Base-by-base conservation (phyloP, 2,329 filamentous ascomycete genomes). In the Xylariomycetidae sp. region DNA sequence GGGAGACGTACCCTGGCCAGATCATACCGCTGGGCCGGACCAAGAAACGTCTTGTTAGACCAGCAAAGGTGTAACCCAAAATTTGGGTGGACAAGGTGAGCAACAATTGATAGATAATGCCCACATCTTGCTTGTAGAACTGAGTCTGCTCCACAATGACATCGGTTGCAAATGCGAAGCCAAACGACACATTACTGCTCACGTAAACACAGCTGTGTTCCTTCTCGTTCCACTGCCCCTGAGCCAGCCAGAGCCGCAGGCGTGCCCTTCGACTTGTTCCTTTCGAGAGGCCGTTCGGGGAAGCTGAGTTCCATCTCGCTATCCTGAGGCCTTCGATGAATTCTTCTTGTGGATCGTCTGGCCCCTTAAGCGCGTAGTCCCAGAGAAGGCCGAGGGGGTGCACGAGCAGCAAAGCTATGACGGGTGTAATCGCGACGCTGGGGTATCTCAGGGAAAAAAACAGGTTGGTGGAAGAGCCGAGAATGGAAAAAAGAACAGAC, bases 361-460 rank as follows among this genome's bases (percentile, higher is more conserved):
- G 46, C 45, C 69, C 65, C 63, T 88, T 88, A 15, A 92, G 62
- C 4, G 80, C 31, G 34, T 74, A 70, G 53, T 94, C 88, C 84
- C 88, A 90, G 17, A 88, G 56, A 16, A 86, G 74, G 39, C 88
- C 88, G 34, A 94, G 74, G 3, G 88, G 88, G 54, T 92, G 88
- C 29, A 88, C 86, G 36, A 94, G 77, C 38, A 94, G 69, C 50
- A 92, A 70, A 18, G 87, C 86, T 64, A 94, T 94, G 46, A 94
- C 85, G 25, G 87, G 87, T 15, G 86, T 90, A 53, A 94, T 90
- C 40, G 85, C 84, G 57, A 94, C 86, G 58, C 87, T 92, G 17
- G 88, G 88, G 69, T 92, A 94, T 74, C 88, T 76, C 56, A 94
- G 68, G 22, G 86, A 89, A 67, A 94, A 94, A 65, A 94, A 92